Evolutionary conservation across 2,329 filamentous ascomycete species (phyloP).

Genomic region (Aureobasidium sp.): DNA sequence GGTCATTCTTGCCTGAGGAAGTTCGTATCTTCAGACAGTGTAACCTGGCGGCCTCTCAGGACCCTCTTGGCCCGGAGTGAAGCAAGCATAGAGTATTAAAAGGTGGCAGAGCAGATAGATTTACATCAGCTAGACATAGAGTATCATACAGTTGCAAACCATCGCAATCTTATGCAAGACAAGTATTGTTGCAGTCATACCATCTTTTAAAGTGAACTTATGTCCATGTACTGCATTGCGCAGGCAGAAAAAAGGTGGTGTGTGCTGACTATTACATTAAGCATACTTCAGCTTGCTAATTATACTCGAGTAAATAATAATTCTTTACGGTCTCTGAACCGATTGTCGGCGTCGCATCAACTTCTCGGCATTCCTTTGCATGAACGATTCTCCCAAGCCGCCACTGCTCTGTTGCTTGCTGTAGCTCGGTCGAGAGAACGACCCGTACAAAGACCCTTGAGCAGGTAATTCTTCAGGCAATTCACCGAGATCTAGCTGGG

Average conservation of each 20-base stretch:
- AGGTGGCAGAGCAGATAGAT: neutral
- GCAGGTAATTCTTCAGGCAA: conserved; percentile 18
- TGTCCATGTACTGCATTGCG: neutral
- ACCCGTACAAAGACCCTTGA: conserved; percentile 16
- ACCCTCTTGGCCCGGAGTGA: conserved; percentile 42
- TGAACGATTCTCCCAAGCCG: conserved; percentile 26
- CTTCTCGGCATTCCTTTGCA: conserved; percentile 25
- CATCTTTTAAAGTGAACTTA: no score
- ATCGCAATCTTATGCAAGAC: no score
- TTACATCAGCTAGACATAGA: no score
- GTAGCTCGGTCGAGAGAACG: conserved; percentile 8
- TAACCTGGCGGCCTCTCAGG: conserved; percentile 60
- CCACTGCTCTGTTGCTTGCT: conserved; percentile 14
- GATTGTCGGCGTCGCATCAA: conserved; percentile 16
- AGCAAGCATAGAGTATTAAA: neutral
- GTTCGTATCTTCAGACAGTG: conserved; percentile 69
- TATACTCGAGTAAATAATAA: neutral
- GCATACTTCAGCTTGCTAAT: neutral
- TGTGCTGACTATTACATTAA: neutral
- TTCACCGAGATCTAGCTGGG: conserved; percentile 19
- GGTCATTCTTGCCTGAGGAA: conserved; percentile 64
- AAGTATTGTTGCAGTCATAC: no score
- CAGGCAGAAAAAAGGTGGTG: neutral
- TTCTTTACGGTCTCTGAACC: neutral
- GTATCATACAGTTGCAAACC: no score